Evolutionary conservation across 192 early-diverging fungal species (phyloP), one percentile per base, ranked within the genome.

Genomic region (Paraglomus occultum): DNA sequence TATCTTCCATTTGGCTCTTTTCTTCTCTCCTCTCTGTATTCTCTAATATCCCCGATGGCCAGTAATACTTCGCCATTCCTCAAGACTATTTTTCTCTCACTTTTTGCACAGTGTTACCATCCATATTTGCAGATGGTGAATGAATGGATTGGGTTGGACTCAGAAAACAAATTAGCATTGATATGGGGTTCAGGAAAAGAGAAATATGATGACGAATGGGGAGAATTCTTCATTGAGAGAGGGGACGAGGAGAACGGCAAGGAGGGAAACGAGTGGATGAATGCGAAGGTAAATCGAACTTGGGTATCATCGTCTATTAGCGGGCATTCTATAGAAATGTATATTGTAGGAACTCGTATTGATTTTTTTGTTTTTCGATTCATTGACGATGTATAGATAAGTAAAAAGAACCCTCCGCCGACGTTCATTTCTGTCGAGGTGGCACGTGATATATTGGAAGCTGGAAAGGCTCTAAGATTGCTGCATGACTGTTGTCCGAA

Each of bases 381-480:
- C n/a, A n/a, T n/a, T n/a, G n/a, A n/a, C n/a, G n/a, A n/a, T n/a
- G 17, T 18, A 57, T 52, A 78, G 74, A 14, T 78, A n/a, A 51
- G 52, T 15, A 38, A 47, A n/a, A 45, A 62, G 11, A 17, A 51
- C 43, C 43, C 45, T 10, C 50, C 73, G 38, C 77, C 77, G 12
- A 55, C 53, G 38, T 78, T 76, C 42, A 70, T 78, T 51, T 40
- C 38, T 42, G 11, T 48, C 15, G 70, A 73, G 7, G 51, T 75
- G 18, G 71, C 73, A 12, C 18, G 67, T 7, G 61, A 75, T 53
- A 72, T 80, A 23, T 46, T 80, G 5, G 69, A 74, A 15, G 71
- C 79, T 23, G 76, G 76, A 5, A 77, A 73, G 40, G 66, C 79
- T 39, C 43, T 80, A 22, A 62, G 67, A 39, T 65, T 80, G 17